Evolutionary conservation across 495 filamentous ascomycete species (phyloP).

Genomic region (Friedmanniomyces simplex): DNA sequence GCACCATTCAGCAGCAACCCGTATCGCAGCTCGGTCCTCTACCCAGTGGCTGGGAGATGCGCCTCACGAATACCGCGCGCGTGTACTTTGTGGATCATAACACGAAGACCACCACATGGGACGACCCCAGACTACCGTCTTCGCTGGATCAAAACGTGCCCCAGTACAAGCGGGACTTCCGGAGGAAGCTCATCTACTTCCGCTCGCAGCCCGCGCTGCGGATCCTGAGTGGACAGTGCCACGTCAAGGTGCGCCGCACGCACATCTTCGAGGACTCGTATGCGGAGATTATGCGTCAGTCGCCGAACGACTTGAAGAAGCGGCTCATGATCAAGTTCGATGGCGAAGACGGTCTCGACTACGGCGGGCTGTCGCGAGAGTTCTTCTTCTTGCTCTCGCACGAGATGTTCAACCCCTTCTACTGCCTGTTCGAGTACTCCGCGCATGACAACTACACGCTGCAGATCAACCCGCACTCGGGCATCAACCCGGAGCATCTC

Average conservation of each 20-base stretch:
- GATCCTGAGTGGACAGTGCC: slow-evolving; percentile 91
- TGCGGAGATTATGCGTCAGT: slow-evolving; percentile 94
- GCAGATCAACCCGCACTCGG: slow-evolving; percentile 98
- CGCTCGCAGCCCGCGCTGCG: slow-evolving; percentile 92
- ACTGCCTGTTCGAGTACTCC: slow-evolving; percentile 99
- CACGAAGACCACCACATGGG: slow-evolving; percentile 99
- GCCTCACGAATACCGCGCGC: slow-evolving; percentile 90
- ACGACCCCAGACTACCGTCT: slow-evolving; percentile 88
- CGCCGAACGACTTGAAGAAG: slow-evolving; percentile 93
- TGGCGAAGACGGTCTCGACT: slow-evolving; percentile 94
- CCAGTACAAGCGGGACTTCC: slow-evolving; percentile 98
- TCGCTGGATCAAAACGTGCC: slow-evolving; percentile 97
- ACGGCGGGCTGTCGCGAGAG: slow-evolving; percentile 95
- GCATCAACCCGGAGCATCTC: slow-evolving; percentile 97
- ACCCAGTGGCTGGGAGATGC: slow-evolving; percentile 99
- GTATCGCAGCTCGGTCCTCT: slow-evolving; percentile 95
- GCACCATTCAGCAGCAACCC: slow-evolving; percentile 91
- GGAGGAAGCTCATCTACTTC: slow-evolving; percentile 98
- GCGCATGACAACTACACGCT: slow-evolving; percentile 99
- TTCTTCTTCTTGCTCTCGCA: slow-evolving; percentile 99
- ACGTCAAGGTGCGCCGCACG: slow-evolving; percentile 90
- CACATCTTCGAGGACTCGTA: slow-evolving; percentile 99
- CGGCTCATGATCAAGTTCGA: slow-evolving; percentile 99
- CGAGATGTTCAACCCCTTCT: slow-evolving; percentile 99
- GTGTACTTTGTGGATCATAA: slow-evolving; percentile 99